Percentiles rank a stretch among this genome's conserved stretches.
phyloP scores from a whole-genome alignment of 169 alveolate species.

The Prorocentrum cordatum region DNA sequence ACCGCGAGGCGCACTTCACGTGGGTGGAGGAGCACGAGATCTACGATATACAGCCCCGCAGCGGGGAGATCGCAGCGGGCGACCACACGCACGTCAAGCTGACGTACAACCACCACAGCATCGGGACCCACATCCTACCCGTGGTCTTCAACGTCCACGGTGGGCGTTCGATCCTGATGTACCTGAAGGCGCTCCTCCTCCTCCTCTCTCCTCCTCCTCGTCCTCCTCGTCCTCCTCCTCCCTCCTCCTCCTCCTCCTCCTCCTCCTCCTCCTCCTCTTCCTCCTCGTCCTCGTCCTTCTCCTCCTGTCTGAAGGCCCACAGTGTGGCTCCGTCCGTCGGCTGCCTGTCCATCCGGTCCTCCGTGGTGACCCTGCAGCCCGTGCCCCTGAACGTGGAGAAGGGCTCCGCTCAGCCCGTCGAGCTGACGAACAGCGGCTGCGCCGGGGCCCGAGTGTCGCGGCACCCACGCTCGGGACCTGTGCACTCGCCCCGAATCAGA shows the following conservation, averaged over 20 bases:
- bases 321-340: slow-evolving; percentile 51
- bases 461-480: no score
- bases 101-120: slow-evolving; percentile 61
- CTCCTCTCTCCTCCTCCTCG: no score
- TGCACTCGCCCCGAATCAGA: no score
- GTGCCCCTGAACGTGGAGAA: slow-evolving; percentile 25
- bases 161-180: slow-evolving; percentile 55
- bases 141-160: slow-evolving; percentile 57
- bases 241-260: no score
- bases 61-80: slow-evolving; percentile 30
- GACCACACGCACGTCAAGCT: slow-evolving; percentile 26
- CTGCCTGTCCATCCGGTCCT: slow-evolving; percentile 41
- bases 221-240: no score
- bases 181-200: no score
- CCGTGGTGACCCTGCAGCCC: slow-evolving; percentile 42
- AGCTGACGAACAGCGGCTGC: slow-evolving; percentile 45
- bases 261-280: no score
- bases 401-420: slow-evolving; percentile 27
- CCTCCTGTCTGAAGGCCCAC: no score
- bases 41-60: slow-evolving; percentile 56
- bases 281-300: no score
- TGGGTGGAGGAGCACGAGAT: slow-evolving; percentile 62
- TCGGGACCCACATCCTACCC: slow-evolving; percentile 58
- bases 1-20: slow-evolving; percentile 56
- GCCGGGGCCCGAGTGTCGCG: slow-evolving; percentile 9